Evolutionary conservation across 140 eudicot species (phyloP), one percentile per base, ranked within the genome.

Genomic region (Bidens hawaiensis): DNA sequence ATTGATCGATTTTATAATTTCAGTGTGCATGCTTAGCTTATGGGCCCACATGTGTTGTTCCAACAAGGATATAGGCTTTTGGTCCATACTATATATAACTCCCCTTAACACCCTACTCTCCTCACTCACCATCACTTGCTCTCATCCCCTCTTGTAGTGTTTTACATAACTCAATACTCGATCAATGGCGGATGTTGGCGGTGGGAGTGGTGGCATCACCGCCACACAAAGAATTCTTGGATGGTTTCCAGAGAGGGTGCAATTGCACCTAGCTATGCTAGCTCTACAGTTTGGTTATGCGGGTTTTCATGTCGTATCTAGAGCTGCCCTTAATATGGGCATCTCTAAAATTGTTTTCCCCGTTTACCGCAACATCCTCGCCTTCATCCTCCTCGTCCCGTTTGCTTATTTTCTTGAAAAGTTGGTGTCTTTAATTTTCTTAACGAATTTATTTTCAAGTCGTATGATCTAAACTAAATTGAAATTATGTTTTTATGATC

Each of bases 281-380:
- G 85, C 84, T 48, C 74, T 91, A 75, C 98, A 91, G 63, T 91
- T 91, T 41, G 98, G 98, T 0, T 91, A 91, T 48, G 98, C 98
- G 0, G 98, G 98, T 67, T 91, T 91, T 41, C 98, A 91, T 77
- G 94, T 91, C 1, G 95, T 91, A 30, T 91, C 98, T 21, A 75
- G 98, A 64, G 91, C 87, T 43, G 98, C 98, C 64, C 98, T 91
- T 52, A 91, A 91, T 53, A 87, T 91, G 98, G 98, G 98, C 74
- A 87, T 91, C 18, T 87, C 96, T 78, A 91, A 91, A 81, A 83
- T 87, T 33, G 98, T 91, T 19, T 91, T 84, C 68, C 89, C 95
- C 1, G 98, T 91, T 50, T 91, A 91, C 27, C 78, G 98, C 40
- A 91, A 91, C 78, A 74, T 87, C 34, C 81, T 87, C 4, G 98